Percentiles rank a stretch among this genome's conserved stretches.
These are phyloP conservation scores for Dendrostoma leiphaemia DNA, from an alignment of 2,329 filamentous ascomycete species.

Conservation along the genomic window DNA sequence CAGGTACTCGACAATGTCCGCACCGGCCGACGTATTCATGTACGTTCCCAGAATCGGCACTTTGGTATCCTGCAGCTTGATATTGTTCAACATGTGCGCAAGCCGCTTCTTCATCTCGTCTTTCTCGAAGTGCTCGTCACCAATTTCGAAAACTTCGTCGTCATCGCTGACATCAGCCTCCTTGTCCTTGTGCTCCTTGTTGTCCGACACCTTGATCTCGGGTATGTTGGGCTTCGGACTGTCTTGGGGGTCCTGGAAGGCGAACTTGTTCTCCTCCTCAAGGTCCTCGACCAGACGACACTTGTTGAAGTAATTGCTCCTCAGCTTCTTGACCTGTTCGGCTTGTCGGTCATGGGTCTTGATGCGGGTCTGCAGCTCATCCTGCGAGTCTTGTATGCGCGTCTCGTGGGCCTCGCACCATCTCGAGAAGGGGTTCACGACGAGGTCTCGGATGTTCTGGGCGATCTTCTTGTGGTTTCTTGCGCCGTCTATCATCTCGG, in stretches of 20 bases:
- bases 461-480: conserved; percentile 94
- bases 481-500: conserved; percentile 87
- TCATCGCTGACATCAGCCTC: conserved; percentile 67
- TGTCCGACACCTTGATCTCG: conserved; percentile 79
- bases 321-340: conserved; percentile 85
- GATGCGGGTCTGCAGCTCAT: conserved; percentile 86
- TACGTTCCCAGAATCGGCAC: conserved; percentile 95
- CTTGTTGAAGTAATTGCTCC: conserved; percentile 98
- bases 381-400: conserved; percentile 89
- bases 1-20: conserved; percentile 94
- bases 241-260: conserved; percentile 81
- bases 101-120: conserved; percentile 92
- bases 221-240: conserved; percentile 69
- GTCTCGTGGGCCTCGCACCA: conserved; percentile 96
- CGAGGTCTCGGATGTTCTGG: conserved; percentile 91
- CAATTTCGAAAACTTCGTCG: conserved; percentile 84
- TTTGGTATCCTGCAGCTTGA: conserved; percentile 87
- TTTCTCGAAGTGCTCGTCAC: conserved; percentile 79
- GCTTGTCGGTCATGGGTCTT: conserved; percentile 92
- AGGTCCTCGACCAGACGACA: conserved; percentile 93
- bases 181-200: no score
- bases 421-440: conserved; percentile 88
- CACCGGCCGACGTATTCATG: conserved; percentile 84
- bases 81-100: conserved; percentile 78
- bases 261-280: conserved; percentile 97